Evolutionary conservation across 2,329 filamentous ascomycete species (phyloP).

Genomic region (Coniochaeta hoffmannii): DNA sequence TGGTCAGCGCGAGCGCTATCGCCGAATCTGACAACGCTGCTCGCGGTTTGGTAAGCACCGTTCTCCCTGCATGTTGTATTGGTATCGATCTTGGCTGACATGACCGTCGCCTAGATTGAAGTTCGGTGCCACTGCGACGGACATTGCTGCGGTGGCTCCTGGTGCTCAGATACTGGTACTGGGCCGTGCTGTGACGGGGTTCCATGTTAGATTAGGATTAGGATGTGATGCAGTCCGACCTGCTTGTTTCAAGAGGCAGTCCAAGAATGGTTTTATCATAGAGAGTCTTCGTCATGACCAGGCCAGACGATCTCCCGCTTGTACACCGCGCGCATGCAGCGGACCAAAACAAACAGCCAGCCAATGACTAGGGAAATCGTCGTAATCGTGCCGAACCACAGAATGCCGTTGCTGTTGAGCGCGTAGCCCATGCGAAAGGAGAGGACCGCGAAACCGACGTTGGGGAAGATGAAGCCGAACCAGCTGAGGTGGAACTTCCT

Average conservation of each 20-base stretch:
- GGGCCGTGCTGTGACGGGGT: background rate
- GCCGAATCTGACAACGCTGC: background rate
- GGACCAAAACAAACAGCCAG: constrained; percentile 45
- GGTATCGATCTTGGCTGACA: background rate
- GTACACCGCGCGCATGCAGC: constrained; percentile 41
- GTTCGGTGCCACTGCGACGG: background rate
- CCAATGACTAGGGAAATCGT: constrained; percentile 45
- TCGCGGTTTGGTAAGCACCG: background rate
- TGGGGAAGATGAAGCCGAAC: constrained; percentile 62
- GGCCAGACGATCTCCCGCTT: constrained; percentile 48
- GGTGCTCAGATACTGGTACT: background rate
- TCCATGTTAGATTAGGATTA: background rate
- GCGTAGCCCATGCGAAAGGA: constrained; percentile 49
- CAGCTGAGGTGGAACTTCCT: constrained; percentile 37
- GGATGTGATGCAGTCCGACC: no score
- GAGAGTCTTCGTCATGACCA: constrained; percentile 49
- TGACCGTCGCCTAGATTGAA: background rate
- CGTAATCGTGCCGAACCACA: constrained; percentile 47
- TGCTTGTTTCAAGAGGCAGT: no score
- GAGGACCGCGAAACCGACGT: constrained; percentile 54
- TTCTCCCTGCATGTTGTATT: no score
- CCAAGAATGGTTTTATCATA: no score
- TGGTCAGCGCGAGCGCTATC: background rate
- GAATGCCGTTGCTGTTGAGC: constrained; percentile 42
- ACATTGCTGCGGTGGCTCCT: background rate